Evolutionary conservation across 2,329 filamentous ascomycete species (phyloP), one percentile per base, ranked within the genome.

Genomic region (Sarocladium brachiariae): DNA sequence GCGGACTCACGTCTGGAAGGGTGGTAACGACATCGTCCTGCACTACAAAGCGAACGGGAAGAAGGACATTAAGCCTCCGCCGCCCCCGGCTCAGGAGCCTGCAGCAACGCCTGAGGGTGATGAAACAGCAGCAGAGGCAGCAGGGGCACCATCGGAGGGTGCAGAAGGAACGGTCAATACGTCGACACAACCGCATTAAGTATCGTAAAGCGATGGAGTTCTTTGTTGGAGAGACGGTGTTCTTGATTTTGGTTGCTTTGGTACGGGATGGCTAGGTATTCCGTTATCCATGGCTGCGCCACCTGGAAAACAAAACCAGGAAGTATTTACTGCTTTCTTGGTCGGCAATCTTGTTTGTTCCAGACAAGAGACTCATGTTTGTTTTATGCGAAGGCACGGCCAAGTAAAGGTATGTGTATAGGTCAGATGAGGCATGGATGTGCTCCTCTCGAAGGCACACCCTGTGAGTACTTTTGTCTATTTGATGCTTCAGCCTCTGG

Each of bases 41-140:
- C 81, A 89, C 62, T 99, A 99, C 75, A 95, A 91, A 63, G 78
- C 87, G 49, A 99, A 96, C 59, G 91, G 90, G n/a, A 83, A 81
- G 61, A 92, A 89, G 68, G 74, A 79, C 53, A 72, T 82, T 49
- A 53, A 54, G 37, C 53, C 54, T 33, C 58, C 34, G 54, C 50
- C 27, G 57, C 61, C 25, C 53, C 54, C 11, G 43, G 56, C n/a
- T 58, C 58, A 30, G 57, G 58, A 18, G 39, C 43, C 43, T 30
- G 27, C 27, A 30, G 27, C 27, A n/a, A n/a, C n/a, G 27, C 7
- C 27, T 13, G 27, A 30, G 27, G 27, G 27, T 7, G 27, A 30
- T 13, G 27, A 30, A 30, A 30, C 27, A 16, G n/a, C 43, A 7
- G 19, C 16, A 5, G 43, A 31, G 25, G 16, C 25, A 19, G 16